Base-by-base conservation (phyloP, 1,139 yeast genomes). In the Protomyces lactucae-debilis region DNA sequence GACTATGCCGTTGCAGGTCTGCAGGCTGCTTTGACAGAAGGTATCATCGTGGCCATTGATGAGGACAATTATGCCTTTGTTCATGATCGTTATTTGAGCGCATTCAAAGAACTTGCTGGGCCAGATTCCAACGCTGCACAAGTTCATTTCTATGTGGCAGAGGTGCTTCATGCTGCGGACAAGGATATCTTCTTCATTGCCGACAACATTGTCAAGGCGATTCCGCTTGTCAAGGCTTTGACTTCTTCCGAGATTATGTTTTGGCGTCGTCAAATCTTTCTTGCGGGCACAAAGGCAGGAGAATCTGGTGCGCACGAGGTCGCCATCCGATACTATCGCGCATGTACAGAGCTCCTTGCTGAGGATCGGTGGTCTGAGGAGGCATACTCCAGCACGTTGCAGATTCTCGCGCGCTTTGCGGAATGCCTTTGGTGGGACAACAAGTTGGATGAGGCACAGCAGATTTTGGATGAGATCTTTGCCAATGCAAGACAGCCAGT, bases 1-100 rank as follows among this genome's bases (percentile, higher is more conserved):
- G 67, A 65, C 45, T 60, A 64, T 52, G 68, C 69, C 14, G 45
- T 68, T 25, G 65, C 67, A 23, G 67, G 68, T 39, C 39, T 68
- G 28, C 69, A 68, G 55, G 66, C 67, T 4, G 46, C 64, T 9
- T 35, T 68, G 18, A 65, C 61, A 32, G 65, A 64, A 9, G 68
- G 67, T n/a, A 35, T 66, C 14, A 63, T 68, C 37, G 28, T 40
- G 12, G 55, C 51, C 10, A n/a, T 23, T 3, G n/a, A 57, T 12
- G 61, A 25, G 6, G 67, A 66, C 40, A 53, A 37, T n/a, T 67
- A 67, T 23, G 14, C 43, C 23, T 68, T 68, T 36, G 56, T 55
- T 2, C 66, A 67, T 55, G 60, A 57, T 25, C 59, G 67, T 25
- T 67, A 64, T 40, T 6, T 39, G 9, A 25, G 25, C 9, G 68